Base-by-base conservation (phyloP, 2,329 filamentous ascomycete genomes). In the Fusarium sp. region DNA sequence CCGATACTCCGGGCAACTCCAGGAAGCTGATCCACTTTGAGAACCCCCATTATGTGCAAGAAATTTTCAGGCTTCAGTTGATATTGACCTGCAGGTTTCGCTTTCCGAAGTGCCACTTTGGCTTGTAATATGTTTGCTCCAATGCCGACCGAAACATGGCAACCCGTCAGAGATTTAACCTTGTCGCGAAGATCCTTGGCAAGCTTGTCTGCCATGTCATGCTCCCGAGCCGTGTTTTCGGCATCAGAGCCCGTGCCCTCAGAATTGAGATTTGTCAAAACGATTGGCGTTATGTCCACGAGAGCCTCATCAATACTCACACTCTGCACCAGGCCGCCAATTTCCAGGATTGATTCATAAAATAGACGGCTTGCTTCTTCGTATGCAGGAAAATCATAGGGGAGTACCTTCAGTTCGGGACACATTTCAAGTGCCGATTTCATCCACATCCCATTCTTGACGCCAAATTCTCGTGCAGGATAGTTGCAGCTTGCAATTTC, bases 381-480 rank as follows among this genome's bases (percentile, higher is more conserved):
- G 76, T 99, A 99, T 0, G 91, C 96, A 5, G 93, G 92, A 79
- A 98, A 99, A 79, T 99, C 95, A 77, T 99, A 99, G 0, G 95
- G 94, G n/a, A 99, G 81, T 4, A 98, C 91, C 75, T 97, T 95
- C 24, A 99, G 85, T 28, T 94, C 90, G 1, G 96, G 92, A 79
- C 95, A 99, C 24, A 96, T 82, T 75, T 96, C 92, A 67, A 92
- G 87, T 0, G 96, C 96, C 39, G 89, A 88, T 80, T 96, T 97
- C 96, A 99, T 98, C 96, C 97, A 99, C 96, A 98, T 99, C 42
- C 97, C 97, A 76, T 99, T 99, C 80, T 95, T 98, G 62, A 99
- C 88, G 3, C 96, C 96, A 76, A 92, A 96, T 38, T 89, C 88
- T 42, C 96, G 90, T 12, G 97, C 96, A 26, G 93, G 91, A 80